Conservation (phyloP, 306 rosid genomes). For the Echinosophora koreensis region DNA sequence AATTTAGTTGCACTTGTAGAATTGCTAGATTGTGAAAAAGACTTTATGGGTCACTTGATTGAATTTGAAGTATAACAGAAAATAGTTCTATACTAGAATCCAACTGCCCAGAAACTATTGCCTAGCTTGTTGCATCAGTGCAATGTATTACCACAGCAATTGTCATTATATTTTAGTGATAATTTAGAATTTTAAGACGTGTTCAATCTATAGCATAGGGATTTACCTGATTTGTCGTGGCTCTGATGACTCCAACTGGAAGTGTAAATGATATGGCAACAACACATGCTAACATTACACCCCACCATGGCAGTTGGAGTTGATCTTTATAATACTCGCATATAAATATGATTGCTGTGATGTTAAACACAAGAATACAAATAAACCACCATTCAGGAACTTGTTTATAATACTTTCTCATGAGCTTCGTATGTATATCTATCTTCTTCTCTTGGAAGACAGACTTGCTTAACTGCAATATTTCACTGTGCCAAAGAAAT, state of each 20-base stretch:
- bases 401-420: constrained; percentile 70
- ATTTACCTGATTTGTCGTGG: constrained; percentile 82
- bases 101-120: neutral
- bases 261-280: constrained; percentile 77
- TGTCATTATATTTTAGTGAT: neutral
- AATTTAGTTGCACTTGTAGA: neutral
- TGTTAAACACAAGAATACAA: constrained; percentile 68
- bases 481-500: constrained; percentile 61
- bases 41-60: neutral
- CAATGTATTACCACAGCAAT: neutral
- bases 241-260: constrained; percentile 77
- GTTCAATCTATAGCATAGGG: neutral
- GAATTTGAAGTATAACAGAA: neutral
- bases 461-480: constrained; percentile 74
- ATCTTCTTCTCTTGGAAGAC: constrained; percentile 67
- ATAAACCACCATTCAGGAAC: constrained; percentile 90
- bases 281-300: constrained; percentile 75
- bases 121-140: neutral
- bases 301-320: constrained; percentile 92
- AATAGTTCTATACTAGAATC: neutral
- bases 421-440: constrained; percentile 86
- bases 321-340: constrained; percentile 70
- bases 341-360: constrained; percentile 55
- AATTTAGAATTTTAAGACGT: neutral
- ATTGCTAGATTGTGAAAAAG: neutral